These are phyloP conservation scores for Kwoniella sp. DNA, from an alignment of 768 basidiomycete genomes.

Conservation along the genomic window DNA sequence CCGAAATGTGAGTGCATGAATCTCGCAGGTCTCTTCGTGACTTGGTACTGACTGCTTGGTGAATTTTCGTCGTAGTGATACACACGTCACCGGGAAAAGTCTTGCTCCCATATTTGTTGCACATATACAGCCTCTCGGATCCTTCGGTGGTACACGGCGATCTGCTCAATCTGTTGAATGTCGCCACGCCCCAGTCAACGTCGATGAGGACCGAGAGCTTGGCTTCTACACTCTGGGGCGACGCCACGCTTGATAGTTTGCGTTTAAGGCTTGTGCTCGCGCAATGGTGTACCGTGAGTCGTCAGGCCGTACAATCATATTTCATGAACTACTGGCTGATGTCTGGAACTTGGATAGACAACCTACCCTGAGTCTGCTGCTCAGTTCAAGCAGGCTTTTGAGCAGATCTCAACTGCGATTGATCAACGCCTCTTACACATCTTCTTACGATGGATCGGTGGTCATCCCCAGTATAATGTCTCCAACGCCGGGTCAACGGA, in stretches of 20 bases:
- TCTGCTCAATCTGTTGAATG: neutral
- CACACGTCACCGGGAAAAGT: conserved; percentile 18
- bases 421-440: neutral
- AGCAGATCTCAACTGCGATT: neutral
- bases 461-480: neutral
- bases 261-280: conserved; percentile 28
- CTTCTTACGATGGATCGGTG: neutral
- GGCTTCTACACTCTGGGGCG: conserved; percentile 13
- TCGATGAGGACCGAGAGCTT: neutral
- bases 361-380: neutral
- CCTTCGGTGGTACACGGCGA: neutral
- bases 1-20: conserved; percentile 27
- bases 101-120: conserved; percentile 30
- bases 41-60: neutral
- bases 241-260: conserved; percentile 16
- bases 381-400: neutral
- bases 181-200: neutral
- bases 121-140: conserved; percentile 12
- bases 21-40: neutral
- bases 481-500: neutral
- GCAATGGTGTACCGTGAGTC: conserved; percentile 33
- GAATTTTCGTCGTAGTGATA: conserved; percentile 23
- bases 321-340: neutral
- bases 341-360: neutral
- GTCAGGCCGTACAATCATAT: too few species aligned